Conservation (phyloP, 1,284 basidiomycete species). For the Austroboletus novae-zelandiae region DNA sequence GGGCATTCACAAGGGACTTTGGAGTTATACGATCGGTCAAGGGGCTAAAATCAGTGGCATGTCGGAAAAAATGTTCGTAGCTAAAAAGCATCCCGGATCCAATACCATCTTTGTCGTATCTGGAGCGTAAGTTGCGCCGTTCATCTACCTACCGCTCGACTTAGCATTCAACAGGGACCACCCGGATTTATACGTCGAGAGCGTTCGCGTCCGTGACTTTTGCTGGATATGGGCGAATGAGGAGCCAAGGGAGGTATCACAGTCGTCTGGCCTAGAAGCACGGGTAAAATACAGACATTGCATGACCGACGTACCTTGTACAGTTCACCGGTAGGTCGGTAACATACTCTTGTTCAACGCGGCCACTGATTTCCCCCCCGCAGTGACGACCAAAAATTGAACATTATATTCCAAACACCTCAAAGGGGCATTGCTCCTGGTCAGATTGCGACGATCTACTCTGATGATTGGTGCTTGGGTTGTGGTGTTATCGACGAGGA, state of each 20-base stretch:
- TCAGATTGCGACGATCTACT: constrained; percentile 77
- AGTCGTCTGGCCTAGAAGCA: constrained; percentile 44
- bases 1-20: constrained; percentile 74
- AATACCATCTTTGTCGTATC: constrained; percentile 78
- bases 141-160: neutral
- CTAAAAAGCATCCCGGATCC: constrained; percentile 58
- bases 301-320: constrained; percentile 57
- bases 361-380: neutral
- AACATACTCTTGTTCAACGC: neutral
- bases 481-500: constrained; percentile 62
- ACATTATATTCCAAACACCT: constrained; percentile 54
- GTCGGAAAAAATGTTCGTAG: constrained; percentile 70
- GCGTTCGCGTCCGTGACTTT: constrained; percentile 52
- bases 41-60: constrained; percentile 67
- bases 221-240: constrained; percentile 74
- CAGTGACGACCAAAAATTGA: constrained; percentile 30
- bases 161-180: constrained; percentile 48
- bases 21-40: constrained; percentile 90
- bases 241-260: constrained; percentile 47
- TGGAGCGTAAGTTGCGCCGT: constrained; percentile 52
- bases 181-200: constrained; percentile 55
- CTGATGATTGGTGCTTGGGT: constrained; percentile 79
- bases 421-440: constrained; percentile 76
- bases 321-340: constrained; percentile 28
- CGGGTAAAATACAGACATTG: constrained; percentile 72